Base-by-base conservation (phyloP, 2,329 filamentous ascomycete genomes). In the Drechslerella dactyloides region DNA sequence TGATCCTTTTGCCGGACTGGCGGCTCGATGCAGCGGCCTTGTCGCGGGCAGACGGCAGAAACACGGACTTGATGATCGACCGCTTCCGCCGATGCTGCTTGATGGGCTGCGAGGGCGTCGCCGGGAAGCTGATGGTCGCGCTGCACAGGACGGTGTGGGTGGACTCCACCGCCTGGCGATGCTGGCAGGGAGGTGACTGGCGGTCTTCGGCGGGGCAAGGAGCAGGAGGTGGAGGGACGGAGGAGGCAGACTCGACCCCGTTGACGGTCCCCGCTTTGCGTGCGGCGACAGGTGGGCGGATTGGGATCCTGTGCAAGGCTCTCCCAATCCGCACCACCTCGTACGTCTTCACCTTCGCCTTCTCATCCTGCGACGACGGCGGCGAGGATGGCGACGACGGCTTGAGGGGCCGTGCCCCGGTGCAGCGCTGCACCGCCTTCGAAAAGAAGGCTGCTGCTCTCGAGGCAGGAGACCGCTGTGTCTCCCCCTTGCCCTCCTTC, bases 11-110 rank as follows among this genome's bases (percentile, higher is more conserved):
- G 30, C 37, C 7, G 24, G 24, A 17, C 19, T 30, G 2, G 15
- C 27, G 50, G 19, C 3, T 3, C 10, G 24, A 2, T 15, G 21
- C 17, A 10, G n/a, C 52, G 19, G 52, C 19, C 21, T 46, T 53
- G n/a, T n/a, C 19, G n/a, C 21, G 46, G 46, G 50, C 33, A 13
- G 53, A 42, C 6, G 54, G 53, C 17, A 19, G 37, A 15, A 64
- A 64, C 11, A 64, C 21, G 24, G 42, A 53, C 27, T 24, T 65
- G 23, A 65, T 23, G 6, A 65, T 42, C 13, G 62, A 65, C 7
- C 62, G 30, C 42, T 65, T 65, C 46, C 62, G 53, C 30, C 62
- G 40, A 48, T 53, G 54, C 35, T 7, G 8, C 62, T 51, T 64
- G 40, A 3, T 44, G 4, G 11, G 5, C 40, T 44, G 40, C 40